Percentiles rank a stretch among this genome's conserved stretches.
Conservation (phyloP, 805 yeast species). For the Clavispora phyllophila region DNA sequence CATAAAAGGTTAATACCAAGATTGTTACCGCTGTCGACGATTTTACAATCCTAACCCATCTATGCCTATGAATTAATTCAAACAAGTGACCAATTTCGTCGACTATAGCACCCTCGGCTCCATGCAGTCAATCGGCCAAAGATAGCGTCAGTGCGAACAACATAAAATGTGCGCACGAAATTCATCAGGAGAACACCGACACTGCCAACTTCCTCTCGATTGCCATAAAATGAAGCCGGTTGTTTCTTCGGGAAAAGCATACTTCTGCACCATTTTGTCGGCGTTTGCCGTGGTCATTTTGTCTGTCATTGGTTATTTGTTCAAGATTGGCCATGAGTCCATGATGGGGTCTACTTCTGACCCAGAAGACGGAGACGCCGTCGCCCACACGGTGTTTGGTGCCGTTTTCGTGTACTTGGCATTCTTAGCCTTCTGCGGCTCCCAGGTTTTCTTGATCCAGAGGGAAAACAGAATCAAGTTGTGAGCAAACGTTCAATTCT, state of each 20-base stretch:
- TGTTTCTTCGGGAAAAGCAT: constrained; percentile 70
- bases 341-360: constrained; percentile 89
- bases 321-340: constrained; percentile 77
- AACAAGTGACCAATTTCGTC: too few relatives aligned
- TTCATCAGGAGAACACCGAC: not conserved
- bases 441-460: constrained; percentile 62
- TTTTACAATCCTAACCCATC: too few relatives aligned
- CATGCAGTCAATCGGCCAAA: not conserved
- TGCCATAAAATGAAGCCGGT: constrained; percentile 35
- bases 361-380: constrained; percentile 91
- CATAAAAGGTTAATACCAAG: too few relatives aligned
- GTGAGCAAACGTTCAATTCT: constrained; percentile 2
- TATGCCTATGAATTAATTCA: too few relatives aligned
- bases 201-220: not conserved
- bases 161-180: not conserved
- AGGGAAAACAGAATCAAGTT: constrained; percentile 61
- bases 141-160: not conserved
- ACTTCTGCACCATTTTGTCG: constrained; percentile 91
- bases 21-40: too few relatives aligned
- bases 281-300: constrained; percentile 89
- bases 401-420: constrained; percentile 80
- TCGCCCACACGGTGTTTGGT: constrained; percentile 83
- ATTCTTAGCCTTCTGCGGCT: constrained; percentile 87
- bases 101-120: not conserved
- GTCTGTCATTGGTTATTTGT: constrained; percentile 77